Base-by-base conservation (phyloP, 306 rosid species). In the Mucuna pruriens region DNA sequence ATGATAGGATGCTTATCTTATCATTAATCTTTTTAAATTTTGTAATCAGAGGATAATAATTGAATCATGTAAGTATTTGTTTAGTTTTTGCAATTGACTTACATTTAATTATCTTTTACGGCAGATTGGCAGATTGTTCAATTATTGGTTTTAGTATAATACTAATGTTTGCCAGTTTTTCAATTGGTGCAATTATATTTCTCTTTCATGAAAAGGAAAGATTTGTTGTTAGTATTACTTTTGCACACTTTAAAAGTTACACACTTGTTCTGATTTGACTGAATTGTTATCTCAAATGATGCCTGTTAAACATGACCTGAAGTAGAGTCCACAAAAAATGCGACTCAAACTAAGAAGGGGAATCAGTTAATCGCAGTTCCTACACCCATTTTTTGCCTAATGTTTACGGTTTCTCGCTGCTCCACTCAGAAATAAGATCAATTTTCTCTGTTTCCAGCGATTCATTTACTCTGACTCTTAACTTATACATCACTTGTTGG, bases 391-490 rank as follows among this genome's bases (percentile, higher is more conserved):
- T 36, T 36, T 36, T 71, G 15, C 44, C 22, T 9, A 46, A 70
- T 46, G 61, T 70, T 70, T 26, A n/a, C 15, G n/a, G n/a, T 45
- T 70, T 70, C 75, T 15, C 60, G 13, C 44, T 46, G 60, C 42
- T 69, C 25, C 42, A 38, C 3, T 36, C n/a, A 46, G 75, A 46
- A 46, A 45, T 70, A 20, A 45, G 25, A 58, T 3, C 25, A 70
- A 25, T 15, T 23, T 36, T 67, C 7, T 69, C 75, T 45, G 23
- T 44, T 25, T 44, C 57, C 40, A 3, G 60, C 29, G 60, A 13
- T 25, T 42, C 9, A 45, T 19, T 12, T 25, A 2, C 75, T 45
- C 23, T 7, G 40, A 69, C 36, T 67, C 31, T 40, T 68, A 29
- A n/a, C n/a, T n/a, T n/a, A n/a, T n/a, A n/a, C n/a, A n/a, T n/a